Base-by-base conservation (phyloP, 2,329 filamentous ascomycete genomes). In the Calonectria hawksworthii region DNA sequence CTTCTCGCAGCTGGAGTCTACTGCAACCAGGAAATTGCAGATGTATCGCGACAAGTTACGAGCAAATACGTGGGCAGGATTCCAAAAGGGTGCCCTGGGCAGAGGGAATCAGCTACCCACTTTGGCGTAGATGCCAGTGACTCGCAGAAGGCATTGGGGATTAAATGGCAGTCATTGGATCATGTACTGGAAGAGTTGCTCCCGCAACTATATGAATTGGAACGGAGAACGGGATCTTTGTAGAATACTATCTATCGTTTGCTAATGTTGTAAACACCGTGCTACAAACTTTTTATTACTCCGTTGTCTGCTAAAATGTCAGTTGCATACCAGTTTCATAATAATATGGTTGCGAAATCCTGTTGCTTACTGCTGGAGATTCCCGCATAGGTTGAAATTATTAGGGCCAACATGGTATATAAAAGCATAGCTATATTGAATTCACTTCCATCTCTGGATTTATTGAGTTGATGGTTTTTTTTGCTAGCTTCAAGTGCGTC, bases 131-230 rank as follows among this genome's bases (percentile, higher is more conserved):
- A 92, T 80, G 91, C 90, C 74, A 86, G 84, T 71, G 85, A 87
- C 73, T 86, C 87, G 2, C 86, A 87, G 70, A 85, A 88, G 56
- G 82, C 90, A 2, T 80, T 93, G 50, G 89, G 89, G 3, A 79
- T 91, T 50, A 85, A 89, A 76, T 92, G 88, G 82, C 87, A 83
- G 76, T 82, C 81, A 0, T 81, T 92, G 34, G 87, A 90, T 72
- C 84, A 90, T 70, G 86, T 84, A 38, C 87, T 92, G 51, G 84
- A 86, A 11, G 90, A 91, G 77, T 85, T 89, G 6, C 86, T 91
- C 65, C 82, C 82, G 34, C 83, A 84, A 72, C 70, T 83, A 4
- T 81, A 51, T 23, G 44, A 67, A 56, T 1, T 56, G 11, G 52
- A 56, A 56, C 13, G 23, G 30, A 56, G n/a, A 47, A 23, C 44